These are phyloP conservation scores for Pseudevernia furfuracea DNA, from an alignment of 495 filamentous ascomycete species.

Conservation along the genomic window DNA sequence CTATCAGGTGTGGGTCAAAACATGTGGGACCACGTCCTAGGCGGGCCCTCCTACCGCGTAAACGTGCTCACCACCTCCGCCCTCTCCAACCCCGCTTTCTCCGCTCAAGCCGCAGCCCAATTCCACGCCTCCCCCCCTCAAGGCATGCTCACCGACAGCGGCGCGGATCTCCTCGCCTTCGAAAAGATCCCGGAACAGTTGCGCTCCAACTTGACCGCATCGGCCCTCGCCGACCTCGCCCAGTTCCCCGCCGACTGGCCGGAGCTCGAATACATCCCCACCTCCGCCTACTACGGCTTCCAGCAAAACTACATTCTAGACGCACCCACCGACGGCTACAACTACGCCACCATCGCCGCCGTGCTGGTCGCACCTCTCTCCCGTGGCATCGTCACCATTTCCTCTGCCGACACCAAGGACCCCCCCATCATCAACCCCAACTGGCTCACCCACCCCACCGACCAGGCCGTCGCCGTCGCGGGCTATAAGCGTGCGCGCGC, in stretches of 20 bases:
- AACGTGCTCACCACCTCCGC: conserved; percentile 21
- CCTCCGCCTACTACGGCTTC: conserved; percentile 25
- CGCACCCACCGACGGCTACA: conserved; percentile 34
- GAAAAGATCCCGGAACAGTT: no score
- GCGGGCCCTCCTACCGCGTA: conserved; percentile 20
- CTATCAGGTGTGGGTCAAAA: conserved; percentile 48
- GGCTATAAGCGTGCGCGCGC: conserved; percentile 45
- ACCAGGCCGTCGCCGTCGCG: conserved; percentile 48
- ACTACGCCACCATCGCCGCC: conserved; percentile 37
- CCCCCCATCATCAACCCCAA: conserved; percentile 49
- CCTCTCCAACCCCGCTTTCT: not conserved
- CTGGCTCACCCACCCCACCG: conserved; percentile 46
- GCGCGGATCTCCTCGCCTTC: conserved; percentile 18
- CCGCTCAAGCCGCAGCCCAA: not conserved
- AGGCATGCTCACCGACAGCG: conserved; percentile 11
- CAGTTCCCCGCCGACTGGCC: conserved; percentile 54
- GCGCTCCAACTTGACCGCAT: conserved; percentile 14
- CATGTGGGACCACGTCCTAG: conserved; percentile 29
- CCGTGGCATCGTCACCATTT: conserved; percentile 48
- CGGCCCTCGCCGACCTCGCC: conserved; percentile 24
- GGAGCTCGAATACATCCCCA: conserved; percentile 40
- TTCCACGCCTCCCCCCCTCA: conserved; percentile 5
- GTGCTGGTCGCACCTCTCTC: conserved; percentile 40
- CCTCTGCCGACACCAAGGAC: conserved; percentile 34
- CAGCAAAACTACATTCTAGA: conserved; percentile 26